Percentiles rank a stretch among this genome's conserved stretches.
Evolutionary conservation across 441 rosid genomes (phyloP).

Genomic region (Macaranga tanarius): DNA sequence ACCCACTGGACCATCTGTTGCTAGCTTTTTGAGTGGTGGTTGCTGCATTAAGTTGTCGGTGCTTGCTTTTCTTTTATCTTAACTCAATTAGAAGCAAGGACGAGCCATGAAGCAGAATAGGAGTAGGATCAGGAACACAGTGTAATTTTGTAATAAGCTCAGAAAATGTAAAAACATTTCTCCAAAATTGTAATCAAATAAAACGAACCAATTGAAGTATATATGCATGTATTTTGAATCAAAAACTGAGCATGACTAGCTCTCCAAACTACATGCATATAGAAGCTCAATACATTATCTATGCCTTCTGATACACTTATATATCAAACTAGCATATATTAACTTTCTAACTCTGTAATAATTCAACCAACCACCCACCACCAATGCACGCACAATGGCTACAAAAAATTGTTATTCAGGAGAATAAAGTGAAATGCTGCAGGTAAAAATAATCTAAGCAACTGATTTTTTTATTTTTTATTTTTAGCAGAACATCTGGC

Average conservation of each 20-base stretch:
- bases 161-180: background rate
- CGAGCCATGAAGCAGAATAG: background rate
- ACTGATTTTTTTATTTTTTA: background rate
- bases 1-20: conserved; percentile 42
- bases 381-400: background rate
- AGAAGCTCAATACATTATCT: background rate
- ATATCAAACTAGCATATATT: background rate
- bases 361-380: background rate
- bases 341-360: background rate
- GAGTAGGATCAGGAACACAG: background rate
- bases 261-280: background rate
- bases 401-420: background rate
- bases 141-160: background rate
- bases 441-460: background rate
- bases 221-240: background rate
- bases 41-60: conserved; percentile 45
- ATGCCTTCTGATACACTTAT: background rate
- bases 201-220: background rate
- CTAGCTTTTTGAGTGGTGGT: conserved; percentile 57
- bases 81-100: conserved; percentile 8
- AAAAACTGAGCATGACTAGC: background rate
- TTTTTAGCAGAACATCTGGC: too few species aligned
- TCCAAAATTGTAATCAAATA: background rate
- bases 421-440: background rate
- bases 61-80: conserved; percentile 65